phyloP scores from a whole-genome alignment of 176 grass and related monocot species.

The Triticum timopheevii region DNA sequence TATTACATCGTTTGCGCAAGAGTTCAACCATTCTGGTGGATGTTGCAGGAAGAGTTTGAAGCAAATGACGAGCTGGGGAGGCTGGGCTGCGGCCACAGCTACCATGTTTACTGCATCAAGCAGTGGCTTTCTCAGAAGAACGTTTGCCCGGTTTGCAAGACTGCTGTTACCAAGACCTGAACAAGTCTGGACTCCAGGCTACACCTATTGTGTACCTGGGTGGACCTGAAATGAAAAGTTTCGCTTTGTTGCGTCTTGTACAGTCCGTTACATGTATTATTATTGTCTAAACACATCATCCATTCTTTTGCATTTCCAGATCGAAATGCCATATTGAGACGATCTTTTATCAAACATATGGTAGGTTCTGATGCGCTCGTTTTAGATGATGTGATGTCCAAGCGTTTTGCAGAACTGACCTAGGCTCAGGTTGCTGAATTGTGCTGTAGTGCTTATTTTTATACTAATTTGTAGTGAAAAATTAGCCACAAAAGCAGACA shows the following conservation, averaged over 20 bases:
- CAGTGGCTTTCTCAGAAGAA: slow-evolving; percentile 98
- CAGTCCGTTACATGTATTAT: slow-evolving; percentile 32
- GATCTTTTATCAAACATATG: slow-evolving; percentile 16
- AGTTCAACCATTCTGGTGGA: neutral
- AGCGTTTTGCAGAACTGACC: neutral
- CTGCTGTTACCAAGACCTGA: slow-evolving; percentile 76
- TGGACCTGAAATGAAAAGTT: neutral
- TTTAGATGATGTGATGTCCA: neutral
- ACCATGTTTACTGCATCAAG: slow-evolving; percentile 94
- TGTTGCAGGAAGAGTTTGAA: slow-evolving; percentile 88
- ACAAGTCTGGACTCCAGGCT: neutral
- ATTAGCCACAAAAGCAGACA: neutral
- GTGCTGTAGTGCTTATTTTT: neutral
- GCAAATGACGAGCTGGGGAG: slow-evolving; percentile 81
- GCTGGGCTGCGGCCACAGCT: slow-evolving; percentile 83
- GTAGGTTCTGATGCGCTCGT: neutral
- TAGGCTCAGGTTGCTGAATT: neutral
- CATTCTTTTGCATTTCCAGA: slow-evolving; percentile 53
- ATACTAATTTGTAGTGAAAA: neutral
- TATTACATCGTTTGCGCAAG: too few species aligned
- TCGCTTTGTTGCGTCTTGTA: slow-evolving; percentile 34
- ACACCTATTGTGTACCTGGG: neutral
- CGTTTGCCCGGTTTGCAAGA: slow-evolving; percentile 93
- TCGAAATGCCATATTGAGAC: slow-evolving; percentile 37
- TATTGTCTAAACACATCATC: slow-evolving; percentile 37